A percentile compares a stretch with the other conserved stretches of the same genome.
Evolutionary conservation across 1,284 basidiomycete genomes (phyloP).

Genomic region (Amylostereum areolatum): DNA sequence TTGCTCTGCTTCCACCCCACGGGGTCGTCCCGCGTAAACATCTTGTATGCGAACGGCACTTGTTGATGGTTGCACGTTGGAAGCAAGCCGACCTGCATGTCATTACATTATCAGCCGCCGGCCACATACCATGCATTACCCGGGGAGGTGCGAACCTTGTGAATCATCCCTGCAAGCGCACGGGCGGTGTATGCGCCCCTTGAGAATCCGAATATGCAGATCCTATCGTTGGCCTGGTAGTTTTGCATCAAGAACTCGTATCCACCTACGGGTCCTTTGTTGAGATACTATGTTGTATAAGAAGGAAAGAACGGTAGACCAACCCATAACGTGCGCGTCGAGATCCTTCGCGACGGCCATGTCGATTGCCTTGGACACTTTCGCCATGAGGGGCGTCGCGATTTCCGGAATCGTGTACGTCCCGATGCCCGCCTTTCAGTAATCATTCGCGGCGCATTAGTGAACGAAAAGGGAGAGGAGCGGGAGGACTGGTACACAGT

Average conservation of each 20-base stretch:
- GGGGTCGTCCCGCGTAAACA: conserved; percentile 29
- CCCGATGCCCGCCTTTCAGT: conserved; percentile 42
- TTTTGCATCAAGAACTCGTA: conserved; percentile 65
- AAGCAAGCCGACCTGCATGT: conserved; percentile 41
- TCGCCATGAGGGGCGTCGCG: conserved; percentile 32
- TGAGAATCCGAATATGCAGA: conserved; percentile 60
- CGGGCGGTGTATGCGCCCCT: conserved; percentile 56
- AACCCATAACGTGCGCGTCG: conserved; percentile 50
- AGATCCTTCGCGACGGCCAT: conserved; percentile 48
- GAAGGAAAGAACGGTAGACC: conserved; percentile 8
- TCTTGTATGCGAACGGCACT: conserved; percentile 38
- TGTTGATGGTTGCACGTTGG: conserved; percentile 48
- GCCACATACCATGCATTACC: too few species aligned
- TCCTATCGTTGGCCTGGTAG: conserved; percentile 46
- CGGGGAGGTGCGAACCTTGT: conserved; percentile 27
- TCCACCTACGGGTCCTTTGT: conserved; percentile 30
- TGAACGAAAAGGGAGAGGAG: too few species aligned
- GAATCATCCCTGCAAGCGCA: conserved; percentile 49
- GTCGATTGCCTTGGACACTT: conserved; percentile 39
- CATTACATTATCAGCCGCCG: not conserved
- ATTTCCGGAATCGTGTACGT: conserved; percentile 45
- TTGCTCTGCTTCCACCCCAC: conserved; percentile 25
- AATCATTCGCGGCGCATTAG: too few species aligned
- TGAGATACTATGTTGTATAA: too few species aligned
- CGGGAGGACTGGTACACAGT: not conserved